Evolutionary conservation across 75 land plant species (phyloP).

Genomic region (Pseudotsuga menziesii): DNA sequence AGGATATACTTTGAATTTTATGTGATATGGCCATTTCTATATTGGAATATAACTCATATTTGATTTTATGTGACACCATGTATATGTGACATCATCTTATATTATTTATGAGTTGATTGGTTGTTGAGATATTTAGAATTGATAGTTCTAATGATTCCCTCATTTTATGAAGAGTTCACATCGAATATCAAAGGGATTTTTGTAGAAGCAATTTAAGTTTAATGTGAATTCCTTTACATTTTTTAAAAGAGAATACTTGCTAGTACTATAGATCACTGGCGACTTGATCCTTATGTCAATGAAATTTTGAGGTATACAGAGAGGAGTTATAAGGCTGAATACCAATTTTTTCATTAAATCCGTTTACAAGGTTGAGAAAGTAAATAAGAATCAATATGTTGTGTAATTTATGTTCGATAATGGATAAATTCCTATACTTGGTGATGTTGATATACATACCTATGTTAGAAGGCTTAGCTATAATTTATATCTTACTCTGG

Average conservation of each 20-base stretch:
- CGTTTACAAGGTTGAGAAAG: slow-evolving; percentile 77
- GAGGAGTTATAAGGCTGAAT: slow-evolving; percentile 52
- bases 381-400: slow-evolving; percentile 81
- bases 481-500: too few species aligned
- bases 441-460: too few species aligned
- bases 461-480: too few species aligned
- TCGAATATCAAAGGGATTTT: slow-evolving; percentile 39
- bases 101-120: slow-evolving; percentile 31
- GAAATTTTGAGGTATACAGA: slow-evolving; percentile 66
- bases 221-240: background rate
- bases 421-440: too few species aligned
- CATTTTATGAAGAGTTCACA: slow-evolving; percentile 30
- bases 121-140: slow-evolving; percentile 2
- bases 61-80: too few species aligned
- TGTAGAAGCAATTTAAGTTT: slow-evolving; percentile 2
- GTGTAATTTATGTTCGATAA: background rate
- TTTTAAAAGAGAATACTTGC: background rate
- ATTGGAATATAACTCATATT: too few species aligned
- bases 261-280: slow-evolving; percentile 8
- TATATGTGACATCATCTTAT: too few species aligned
- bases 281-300: slow-evolving; percentile 31
- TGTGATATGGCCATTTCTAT: too few species aligned
- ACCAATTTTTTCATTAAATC: slow-evolving; percentile 76
- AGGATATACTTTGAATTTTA: too few species aligned
- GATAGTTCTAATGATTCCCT: background rate